Evolutionary conservation across 2,329 filamentous ascomycete species (phyloP).

Genomic region (Fusarium abutilonis): DNA sequence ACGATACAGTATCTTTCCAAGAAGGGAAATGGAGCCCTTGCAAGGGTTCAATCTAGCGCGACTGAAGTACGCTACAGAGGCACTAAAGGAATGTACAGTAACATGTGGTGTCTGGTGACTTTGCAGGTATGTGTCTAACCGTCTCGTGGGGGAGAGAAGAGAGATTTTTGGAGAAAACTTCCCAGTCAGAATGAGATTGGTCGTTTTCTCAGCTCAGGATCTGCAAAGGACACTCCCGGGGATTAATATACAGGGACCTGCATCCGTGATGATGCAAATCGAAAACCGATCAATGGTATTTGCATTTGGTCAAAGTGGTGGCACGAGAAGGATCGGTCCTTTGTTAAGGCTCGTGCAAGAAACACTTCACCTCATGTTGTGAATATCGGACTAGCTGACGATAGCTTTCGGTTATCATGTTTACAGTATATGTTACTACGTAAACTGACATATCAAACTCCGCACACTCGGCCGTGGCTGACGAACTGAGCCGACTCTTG

Average conservation of each 20-base stretch:
- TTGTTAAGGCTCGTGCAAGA: conserved; percentile 14
- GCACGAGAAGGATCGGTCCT: conserved; percentile 26
- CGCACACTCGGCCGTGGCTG: conserved; percentile 1
- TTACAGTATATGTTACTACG: not conserved
- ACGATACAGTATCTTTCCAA: conserved; percentile 30
- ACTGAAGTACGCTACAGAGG: not conserved
- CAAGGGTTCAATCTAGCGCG: conserved; percentile 22
- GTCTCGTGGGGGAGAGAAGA: conserved; percentile 33
- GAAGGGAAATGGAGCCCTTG: conserved; percentile 23
- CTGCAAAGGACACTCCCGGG: conserved; percentile 30
- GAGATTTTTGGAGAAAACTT: conserved; percentile 26
- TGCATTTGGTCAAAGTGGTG: conserved; percentile 18
- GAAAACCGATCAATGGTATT: conserved; percentile 18
- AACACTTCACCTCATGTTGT: conserved; percentile 15
- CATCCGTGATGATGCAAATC: conserved; percentile 33
- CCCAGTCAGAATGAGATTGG: conserved; percentile 16
- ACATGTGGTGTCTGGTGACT: conserved; percentile 33
- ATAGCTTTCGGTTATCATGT: conserved; percentile 2
- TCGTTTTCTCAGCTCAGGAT: conserved; percentile 22
- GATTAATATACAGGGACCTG: conserved; percentile 41
- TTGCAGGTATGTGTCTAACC: conserved; percentile 36
- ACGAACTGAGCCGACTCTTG: not conserved
- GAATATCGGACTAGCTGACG: conserved; percentile 15
- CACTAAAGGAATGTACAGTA: not conserved
- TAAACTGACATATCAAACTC: conserved; percentile 9